Evolutionary conservation across 768 basidiomycete genomes (phyloP).

Genomic region (Suillus decipiens): DNA sequence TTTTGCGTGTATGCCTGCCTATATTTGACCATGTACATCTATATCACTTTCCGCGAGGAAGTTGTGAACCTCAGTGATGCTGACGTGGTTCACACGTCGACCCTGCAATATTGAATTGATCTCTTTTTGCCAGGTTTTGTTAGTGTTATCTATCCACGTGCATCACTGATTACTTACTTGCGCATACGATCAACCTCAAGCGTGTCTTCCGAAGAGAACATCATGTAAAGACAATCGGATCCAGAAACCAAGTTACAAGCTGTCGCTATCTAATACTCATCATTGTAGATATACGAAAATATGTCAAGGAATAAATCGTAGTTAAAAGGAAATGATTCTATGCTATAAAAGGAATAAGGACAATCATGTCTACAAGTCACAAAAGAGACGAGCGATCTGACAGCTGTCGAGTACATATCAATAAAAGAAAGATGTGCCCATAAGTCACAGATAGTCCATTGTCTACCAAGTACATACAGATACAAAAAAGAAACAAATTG

Average conservation of each 20-base stretch:
- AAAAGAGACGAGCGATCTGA: not conserved
- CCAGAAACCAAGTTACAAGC: not conserved
- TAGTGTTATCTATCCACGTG: not conserved
- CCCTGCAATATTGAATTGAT: not conserved
- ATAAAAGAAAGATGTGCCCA: not conserved
- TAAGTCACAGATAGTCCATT: not conserved
- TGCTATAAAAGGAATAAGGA: not conserved
- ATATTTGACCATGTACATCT: too few relatives aligned
- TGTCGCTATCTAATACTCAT: too few relatives aligned
- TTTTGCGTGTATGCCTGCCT: not conserved
- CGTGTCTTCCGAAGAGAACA: not conserved
- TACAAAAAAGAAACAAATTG: not conserved
- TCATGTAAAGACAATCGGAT: not conserved
- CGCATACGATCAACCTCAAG: not conserved
- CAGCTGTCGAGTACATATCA: not conserved
- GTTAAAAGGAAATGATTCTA: not conserved
- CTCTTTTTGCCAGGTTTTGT: too few relatives aligned
- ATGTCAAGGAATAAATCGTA: not conserved
- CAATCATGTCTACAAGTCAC: not conserved
- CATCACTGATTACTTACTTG: too few relatives aligned
- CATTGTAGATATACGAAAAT: not conserved
- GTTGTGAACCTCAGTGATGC: not conserved
- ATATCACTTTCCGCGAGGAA: too few relatives aligned
- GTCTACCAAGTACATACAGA: not conserved
- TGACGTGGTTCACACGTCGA: too few relatives aligned